These are phyloP conservation scores for Fusarium ambrosium DNA, from an alignment of 2,329 filamentous ascomycete species.

Conservation along the genomic window DNA sequence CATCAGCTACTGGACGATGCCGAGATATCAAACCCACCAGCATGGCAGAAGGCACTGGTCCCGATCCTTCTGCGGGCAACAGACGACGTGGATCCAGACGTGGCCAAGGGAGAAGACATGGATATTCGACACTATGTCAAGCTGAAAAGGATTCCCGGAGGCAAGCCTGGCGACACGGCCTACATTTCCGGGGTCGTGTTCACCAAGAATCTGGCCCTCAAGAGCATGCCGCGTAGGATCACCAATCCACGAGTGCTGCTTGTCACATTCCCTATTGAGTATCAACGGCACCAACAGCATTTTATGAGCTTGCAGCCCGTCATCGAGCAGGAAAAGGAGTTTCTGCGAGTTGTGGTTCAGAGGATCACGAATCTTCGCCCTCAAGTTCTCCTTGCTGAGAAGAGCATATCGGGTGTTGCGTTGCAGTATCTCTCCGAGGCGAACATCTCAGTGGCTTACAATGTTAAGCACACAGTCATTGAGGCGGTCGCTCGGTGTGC, in stretches of 20 bases:
- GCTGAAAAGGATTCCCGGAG: slow-evolving; percentile 94
- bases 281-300: slow-evolving; percentile 86
- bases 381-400: slow-evolving; percentile 90
- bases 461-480: slow-evolving; percentile 95
- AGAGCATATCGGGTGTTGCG: slow-evolving; percentile 91
- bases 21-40: slow-evolving; percentile 76
- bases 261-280: slow-evolving; percentile 95
- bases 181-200: slow-evolving; percentile 98
- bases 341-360: slow-evolving; percentile 89
- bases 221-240: slow-evolving; percentile 94
- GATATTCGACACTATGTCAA: slow-evolving; percentile 98
- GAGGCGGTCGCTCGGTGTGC: slow-evolving; percentile 95
- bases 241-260: slow-evolving; percentile 88
- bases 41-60: slow-evolving; percentile 91
- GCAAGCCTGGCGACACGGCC: slow-evolving; percentile 89
- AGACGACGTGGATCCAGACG: slow-evolving; percentile 94
- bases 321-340: slow-evolving; percentile 96
- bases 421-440: slow-evolving; percentile 89
- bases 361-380: slow-evolving; percentile 89
- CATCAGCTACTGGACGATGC: slow-evolving; percentile 86
- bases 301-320: slow-evolving; percentile 99
- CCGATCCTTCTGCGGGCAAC: slow-evolving; percentile 92
- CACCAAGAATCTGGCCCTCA: slow-evolving; percentile 95
- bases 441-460: slow-evolving; percentile 93
- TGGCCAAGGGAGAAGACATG: slow-evolving; percentile 92